Evolutionary conservation across 345 rosid genomes (phyloP), one percentile per base, ranked within the genome.

Genomic region (Mangifera indica): DNA sequence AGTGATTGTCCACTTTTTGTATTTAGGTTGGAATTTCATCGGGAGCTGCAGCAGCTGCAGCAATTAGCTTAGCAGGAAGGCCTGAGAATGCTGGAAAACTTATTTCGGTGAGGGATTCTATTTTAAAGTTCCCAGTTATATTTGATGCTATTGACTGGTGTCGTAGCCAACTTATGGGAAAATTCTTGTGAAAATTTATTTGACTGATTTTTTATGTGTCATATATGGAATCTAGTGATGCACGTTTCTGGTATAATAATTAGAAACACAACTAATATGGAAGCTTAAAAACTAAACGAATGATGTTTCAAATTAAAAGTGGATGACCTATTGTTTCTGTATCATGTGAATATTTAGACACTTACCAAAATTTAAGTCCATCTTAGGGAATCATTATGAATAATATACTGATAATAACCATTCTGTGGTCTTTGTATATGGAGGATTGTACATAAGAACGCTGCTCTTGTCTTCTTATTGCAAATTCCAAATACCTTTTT

Each of bases 31-130:
- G 98, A 18, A 91, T 93, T 45, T 93, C 98, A 55, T 91, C 97
- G 51, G 97, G 98, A 81, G 98, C 98, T 0, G 98, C 98, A 12
- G 94, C 97, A 65, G 96, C 87, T n/a, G 97, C 97, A 17, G 97
- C 98, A 8, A 77, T 88, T 57, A 78, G 87, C 75, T 81, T 94
- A 54, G 98, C 92, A 11, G 87, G 80, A 81, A 86, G 97, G 79
- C 89, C 88, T 55, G 97, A 90, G 78, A 91, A 94, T 83, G 85
- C 93, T 3, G 97, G 98, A 65, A 93, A 93, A 78, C 96, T 93
- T 73, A 82, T 91, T 79, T 76, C 78, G 72, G 98, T 93, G 76
- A 91, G 89, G 20, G 26, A 24, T 46, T 29, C 57, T 57, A 14
- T 42, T 21, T 65, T 59, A 22, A 18, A 37, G 42, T 37, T 37